These are phyloP conservation scores for Alternaria brassicicola DNA, from an alignment of 2,329 filamentous ascomycete species.

Conservation along the genomic window DNA sequence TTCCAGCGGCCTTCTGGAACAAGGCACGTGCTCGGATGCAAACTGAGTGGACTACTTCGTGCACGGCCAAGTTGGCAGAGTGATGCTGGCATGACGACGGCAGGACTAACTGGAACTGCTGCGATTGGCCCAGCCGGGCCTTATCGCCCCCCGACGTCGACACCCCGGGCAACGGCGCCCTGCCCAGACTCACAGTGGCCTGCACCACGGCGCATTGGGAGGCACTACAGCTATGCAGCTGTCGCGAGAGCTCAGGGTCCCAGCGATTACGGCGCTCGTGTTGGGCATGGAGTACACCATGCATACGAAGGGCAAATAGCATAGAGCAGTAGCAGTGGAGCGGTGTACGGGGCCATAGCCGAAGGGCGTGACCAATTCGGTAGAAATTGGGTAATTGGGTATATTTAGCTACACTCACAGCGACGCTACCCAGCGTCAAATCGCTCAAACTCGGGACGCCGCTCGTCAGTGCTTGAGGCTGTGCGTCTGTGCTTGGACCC, in stretches of 20 bases:
- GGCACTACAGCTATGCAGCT: slow-evolving; percentile 22
- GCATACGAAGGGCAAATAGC: slow-evolving; percentile 13
- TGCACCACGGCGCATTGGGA: neutral
- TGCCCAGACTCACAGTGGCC: slow-evolving; percentile 10
- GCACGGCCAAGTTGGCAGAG: too few relatives aligned
- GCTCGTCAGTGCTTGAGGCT: slow-evolving; percentile 27
- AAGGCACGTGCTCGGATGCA: slow-evolving; percentile 8
- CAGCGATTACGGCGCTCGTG: slow-evolving; percentile 6
- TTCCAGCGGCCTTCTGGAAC: slow-evolving; percentile 11
- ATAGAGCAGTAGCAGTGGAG: slow-evolving; percentile 10
- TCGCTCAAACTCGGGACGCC: slow-evolving; percentile 44
- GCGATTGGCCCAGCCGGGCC: slow-evolving; percentile 34
- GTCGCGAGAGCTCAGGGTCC: slow-evolving; percentile 18
- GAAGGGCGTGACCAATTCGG: slow-evolving; percentile 27
- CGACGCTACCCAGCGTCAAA: slow-evolving; percentile 42
- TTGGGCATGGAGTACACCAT: slow-evolving; percentile 4
- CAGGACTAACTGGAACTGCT: slow-evolving; percentile 21
- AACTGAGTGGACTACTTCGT: slow-evolving; percentile 33
- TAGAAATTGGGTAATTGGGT: slow-evolving; percentile 23
- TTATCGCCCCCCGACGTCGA: slow-evolving; percentile 33
- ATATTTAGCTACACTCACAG: slow-evolving; percentile 38
- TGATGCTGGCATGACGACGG: slow-evolving; percentile 34
- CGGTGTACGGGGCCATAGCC: slow-evolving; percentile 12
- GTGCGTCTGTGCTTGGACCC: slow-evolving; percentile 22
- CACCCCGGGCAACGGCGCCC: slow-evolving; percentile 13